These are phyloP conservation scores for Boletus sp. DNA, from an alignment of 768 basidiomycete species.

Conservation along the genomic window DNA sequence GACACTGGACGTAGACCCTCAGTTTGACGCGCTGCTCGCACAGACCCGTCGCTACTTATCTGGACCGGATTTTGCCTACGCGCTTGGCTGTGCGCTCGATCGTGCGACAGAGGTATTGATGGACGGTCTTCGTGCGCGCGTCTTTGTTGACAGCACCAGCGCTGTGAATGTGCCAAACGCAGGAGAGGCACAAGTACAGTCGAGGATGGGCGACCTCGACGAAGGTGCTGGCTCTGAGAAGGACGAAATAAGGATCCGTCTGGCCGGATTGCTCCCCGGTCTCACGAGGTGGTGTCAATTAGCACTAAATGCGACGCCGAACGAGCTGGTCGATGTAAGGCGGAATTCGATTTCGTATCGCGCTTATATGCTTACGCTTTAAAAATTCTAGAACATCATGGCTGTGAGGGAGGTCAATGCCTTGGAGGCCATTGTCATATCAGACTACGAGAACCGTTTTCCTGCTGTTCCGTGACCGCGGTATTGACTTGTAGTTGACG, in stretches of 20 bases:
- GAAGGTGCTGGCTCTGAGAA: constrained; percentile 9
- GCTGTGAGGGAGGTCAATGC: constrained; percentile 61
- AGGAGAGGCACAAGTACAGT: constrained; percentile 12
- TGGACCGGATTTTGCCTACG: constrained; percentile 66
- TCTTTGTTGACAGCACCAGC: constrained; percentile 45
- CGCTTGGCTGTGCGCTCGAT: constrained; percentile 73
- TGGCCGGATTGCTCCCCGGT: constrained; percentile 80
- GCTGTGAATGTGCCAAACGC: constrained; percentile 3
- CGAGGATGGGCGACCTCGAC: constrained; percentile 13
- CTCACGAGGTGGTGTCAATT: constrained; percentile 74
- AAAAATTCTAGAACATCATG: constrained; percentile 48
- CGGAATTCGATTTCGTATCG: constrained; percentile 12
- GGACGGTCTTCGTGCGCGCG: constrained; percentile 56
- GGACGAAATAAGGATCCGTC: constrained; percentile 51
- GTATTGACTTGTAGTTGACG: neutral
- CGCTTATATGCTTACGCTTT: constrained; percentile 1
- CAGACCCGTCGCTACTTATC: constrained; percentile 64
- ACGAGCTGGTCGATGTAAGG: constrained; percentile 80
- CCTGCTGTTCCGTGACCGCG: constrained; percentile 16
- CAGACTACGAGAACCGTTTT: constrained; percentile 56
- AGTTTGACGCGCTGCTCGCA: constrained; percentile 60
- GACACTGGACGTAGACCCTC: constrained; percentile 19
- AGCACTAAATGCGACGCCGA: constrained; percentile 66
- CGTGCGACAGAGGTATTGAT: constrained; percentile 63
- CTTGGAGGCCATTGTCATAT: constrained; percentile 71